Conservation (phyloP, 768 basidiomycete genomes). For the Serendipita sp. region DNA sequence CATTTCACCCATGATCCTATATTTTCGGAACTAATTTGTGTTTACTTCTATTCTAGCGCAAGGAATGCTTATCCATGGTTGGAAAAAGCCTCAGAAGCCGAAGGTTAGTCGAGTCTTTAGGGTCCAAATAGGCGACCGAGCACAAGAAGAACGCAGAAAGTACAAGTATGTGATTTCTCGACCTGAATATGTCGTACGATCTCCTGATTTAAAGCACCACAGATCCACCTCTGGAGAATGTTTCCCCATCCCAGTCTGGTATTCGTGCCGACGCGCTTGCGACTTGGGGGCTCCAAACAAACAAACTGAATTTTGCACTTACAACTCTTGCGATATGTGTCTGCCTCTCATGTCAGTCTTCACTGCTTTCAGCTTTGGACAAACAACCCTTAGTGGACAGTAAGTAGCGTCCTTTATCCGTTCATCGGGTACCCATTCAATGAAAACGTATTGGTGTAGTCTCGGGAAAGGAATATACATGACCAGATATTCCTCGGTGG, state of each 20-base stretch:
- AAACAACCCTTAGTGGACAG: constrained; percentile 36
- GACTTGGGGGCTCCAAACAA: constrained; percentile 41
- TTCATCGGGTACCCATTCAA: background rate
- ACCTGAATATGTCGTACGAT: no score
- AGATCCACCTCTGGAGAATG: background rate
- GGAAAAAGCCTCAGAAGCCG: background rate
- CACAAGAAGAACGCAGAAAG: background rate
- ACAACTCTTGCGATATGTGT: constrained; percentile 51
- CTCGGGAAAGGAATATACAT: constrained; percentile 49
- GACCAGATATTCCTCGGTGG: constrained; percentile 38
- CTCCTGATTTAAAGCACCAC: no score
- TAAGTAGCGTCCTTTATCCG: constrained; percentile 16
- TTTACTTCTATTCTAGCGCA: background rate
- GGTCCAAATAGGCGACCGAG: background rate
- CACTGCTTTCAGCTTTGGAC: constrained; percentile 39
- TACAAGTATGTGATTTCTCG: no score
- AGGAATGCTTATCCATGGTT: background rate
- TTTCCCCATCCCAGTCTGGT: background rate
- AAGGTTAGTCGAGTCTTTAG: background rate
- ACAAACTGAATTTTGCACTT: constrained; percentile 31
- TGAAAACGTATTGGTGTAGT: constrained; percentile 18
- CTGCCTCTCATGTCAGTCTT: constrained; percentile 41
- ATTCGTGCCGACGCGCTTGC: constrained; percentile 39
- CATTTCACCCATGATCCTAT: background rate
- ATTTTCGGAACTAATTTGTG: background rate